Conservation (phyloP, 2,329 filamentous ascomycete genomes). For the Coniochaeta hoffmannii region DNA sequence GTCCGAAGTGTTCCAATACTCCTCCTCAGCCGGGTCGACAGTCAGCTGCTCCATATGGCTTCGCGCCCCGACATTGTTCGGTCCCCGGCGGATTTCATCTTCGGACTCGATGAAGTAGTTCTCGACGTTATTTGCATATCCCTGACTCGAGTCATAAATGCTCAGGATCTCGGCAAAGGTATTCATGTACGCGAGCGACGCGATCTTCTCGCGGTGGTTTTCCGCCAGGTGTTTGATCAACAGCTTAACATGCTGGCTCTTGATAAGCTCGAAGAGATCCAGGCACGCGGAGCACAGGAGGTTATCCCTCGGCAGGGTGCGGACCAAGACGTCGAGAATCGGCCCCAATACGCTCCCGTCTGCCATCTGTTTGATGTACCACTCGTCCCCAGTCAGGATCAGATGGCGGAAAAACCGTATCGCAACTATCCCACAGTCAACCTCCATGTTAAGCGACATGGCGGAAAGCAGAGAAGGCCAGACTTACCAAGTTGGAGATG, state of each 20-base stretch:
- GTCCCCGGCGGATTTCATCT: constrained; percentile 42
- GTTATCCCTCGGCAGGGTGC: constrained; percentile 87
- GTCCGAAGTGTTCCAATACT: constrained; percentile 88
- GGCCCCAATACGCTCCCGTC: constrained; percentile 76
- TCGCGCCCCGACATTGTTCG: constrained; percentile 39
- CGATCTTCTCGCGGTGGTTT: constrained; percentile 71
- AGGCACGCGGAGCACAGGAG: constrained; percentile 88
- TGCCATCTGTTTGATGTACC: constrained; percentile 79
- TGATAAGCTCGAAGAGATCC: constrained; percentile 89
- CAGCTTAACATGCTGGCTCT: constrained; percentile 71
- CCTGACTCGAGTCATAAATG: constrained; percentile 72
- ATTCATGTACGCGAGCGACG: constrained; percentile 71
- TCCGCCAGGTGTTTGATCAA: constrained; percentile 79
- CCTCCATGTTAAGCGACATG: background rate
- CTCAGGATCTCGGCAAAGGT: constrained; percentile 72
- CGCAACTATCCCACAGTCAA: constrained; percentile 48
- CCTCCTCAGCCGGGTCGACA: constrained; percentile 78
- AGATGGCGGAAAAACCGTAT: constrained; percentile 91
- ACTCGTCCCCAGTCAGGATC: constrained; percentile 79
- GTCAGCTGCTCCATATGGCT: constrained; percentile 61
- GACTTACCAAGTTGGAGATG: constrained; percentile 78
- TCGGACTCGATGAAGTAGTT: constrained; percentile 64
- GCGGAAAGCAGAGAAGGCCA: background rate
- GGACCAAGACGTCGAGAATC: constrained; percentile 74
- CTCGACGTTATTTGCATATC: constrained; percentile 57